These are phyloP conservation scores for Cinnamomum chago DNA, from an alignment of 164 flowering plant species.

Conservation along the genomic window DNA sequence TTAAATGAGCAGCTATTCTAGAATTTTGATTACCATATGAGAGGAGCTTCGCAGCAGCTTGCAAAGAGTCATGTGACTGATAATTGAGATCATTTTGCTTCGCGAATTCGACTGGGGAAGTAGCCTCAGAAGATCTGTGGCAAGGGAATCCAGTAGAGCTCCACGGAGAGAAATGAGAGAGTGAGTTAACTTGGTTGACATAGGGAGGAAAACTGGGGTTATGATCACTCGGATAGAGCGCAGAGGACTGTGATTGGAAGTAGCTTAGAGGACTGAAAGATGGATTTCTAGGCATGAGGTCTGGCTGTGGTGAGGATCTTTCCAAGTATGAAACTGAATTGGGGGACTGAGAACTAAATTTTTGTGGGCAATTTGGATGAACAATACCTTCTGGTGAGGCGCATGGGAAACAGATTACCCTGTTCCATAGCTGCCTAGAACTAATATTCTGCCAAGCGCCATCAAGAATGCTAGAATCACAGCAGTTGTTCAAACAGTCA, in stretches of 20 bases:
- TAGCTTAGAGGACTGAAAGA: constrained; percentile 28
- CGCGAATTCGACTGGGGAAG: constrained; percentile 18
- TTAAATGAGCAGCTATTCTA: constrained; percentile 1
- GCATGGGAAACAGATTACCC: constrained; percentile 22
- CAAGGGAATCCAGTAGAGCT: not conserved
- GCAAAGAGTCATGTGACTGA: constrained; percentile 28
- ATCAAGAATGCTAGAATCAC: constrained; percentile 11
- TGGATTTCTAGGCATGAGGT: constrained; percentile 14
- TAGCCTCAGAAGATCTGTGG: constrained; percentile 23
- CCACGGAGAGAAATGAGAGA: constrained; percentile 4
- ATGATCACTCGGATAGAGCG: not conserved
- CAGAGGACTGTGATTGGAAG: constrained; percentile 29
- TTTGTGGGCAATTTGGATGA: not conserved
- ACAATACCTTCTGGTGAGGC: constrained; percentile 11
- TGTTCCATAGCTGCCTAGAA: constrained; percentile 28
- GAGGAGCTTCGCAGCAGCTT: constrained; percentile 25
- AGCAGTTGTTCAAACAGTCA: constrained; percentile 26
- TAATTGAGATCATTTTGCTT: constrained; percentile 22
- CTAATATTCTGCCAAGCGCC: constrained; percentile 14
- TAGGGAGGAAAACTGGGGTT: constrained; percentile 37
- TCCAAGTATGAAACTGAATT: constrained; percentile 16
- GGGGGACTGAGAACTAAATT: not conserved
- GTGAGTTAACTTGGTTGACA: constrained; percentile 19
- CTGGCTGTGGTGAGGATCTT: constrained; percentile 20
- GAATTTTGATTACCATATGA: constrained; percentile 15